Evolutionary conservation across 441 rosid genomes (phyloP).

Genomic region (Flueggea neowawraea): DNA sequence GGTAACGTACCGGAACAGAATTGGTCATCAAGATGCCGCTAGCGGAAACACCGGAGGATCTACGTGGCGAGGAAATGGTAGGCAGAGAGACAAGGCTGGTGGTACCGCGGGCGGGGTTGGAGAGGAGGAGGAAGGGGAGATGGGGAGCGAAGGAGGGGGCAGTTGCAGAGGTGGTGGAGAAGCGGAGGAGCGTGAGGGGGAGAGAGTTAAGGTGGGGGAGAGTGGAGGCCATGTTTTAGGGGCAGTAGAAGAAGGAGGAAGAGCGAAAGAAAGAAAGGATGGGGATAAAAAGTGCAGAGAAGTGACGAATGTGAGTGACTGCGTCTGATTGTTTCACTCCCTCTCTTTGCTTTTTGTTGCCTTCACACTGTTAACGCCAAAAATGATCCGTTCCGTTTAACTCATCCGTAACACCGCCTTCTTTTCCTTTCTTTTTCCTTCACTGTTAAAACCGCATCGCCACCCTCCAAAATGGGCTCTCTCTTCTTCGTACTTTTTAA

Average conservation of each 20-base stretch:
- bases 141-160: constrained; percentile 19
- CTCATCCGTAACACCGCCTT: too few species aligned
- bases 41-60: constrained; percentile 32
- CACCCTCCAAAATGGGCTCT: too few species aligned
- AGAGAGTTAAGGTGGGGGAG: constrained; percentile 24
- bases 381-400: too few species aligned
- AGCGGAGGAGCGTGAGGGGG: constrained; percentile 26
- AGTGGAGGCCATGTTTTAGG: constrained; percentile 48
- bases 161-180: constrained; percentile 13
- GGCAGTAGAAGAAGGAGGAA: neutral
- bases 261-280: neutral
- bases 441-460: too few species aligned
- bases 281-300: neutral
- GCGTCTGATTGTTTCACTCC: too few species aligned
- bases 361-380: too few species aligned
- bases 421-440: too few species aligned
- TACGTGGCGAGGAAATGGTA: constrained; percentile 24
- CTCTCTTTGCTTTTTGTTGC: too few species aligned
- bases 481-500: too few species aligned
- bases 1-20: constrained; percentile 40
- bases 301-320: neutral
- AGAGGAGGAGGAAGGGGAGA: constrained; percentile 25
- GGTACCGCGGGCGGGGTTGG: constrained; percentile 13
- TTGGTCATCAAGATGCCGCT: constrained; percentile 33
- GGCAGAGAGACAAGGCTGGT: constrained; percentile 8